Evolutionary conservation across 441 rosid species (phyloP).

Genomic region (Gossypium lobatum): DNA sequence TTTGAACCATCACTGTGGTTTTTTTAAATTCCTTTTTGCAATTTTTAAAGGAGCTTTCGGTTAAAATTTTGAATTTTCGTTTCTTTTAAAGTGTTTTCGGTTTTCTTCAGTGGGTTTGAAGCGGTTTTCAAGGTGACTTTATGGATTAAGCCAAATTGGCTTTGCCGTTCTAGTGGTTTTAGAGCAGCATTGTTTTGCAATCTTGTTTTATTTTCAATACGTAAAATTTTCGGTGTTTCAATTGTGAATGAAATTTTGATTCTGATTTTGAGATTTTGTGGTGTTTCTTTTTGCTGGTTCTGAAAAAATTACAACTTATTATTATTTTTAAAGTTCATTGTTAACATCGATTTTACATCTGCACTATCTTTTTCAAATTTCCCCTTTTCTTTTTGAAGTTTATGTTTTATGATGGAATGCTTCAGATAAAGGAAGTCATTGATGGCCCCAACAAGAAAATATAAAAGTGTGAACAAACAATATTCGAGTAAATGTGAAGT

Average conservation of each 20-base stretch:
- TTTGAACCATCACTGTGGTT: neutral
- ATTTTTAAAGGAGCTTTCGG: no score
- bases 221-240: neutral
- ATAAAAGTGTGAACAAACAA: constrained; percentile 65
- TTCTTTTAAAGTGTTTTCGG: no score
- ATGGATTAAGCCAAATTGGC: no score
- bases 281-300: neutral
- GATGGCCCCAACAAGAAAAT: constrained; percentile 76
- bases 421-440: constrained; percentile 25
- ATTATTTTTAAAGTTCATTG: no score
- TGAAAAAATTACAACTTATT: neutral
- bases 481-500: constrained; percentile 44
- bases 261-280: neutral
- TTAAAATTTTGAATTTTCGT: no score
- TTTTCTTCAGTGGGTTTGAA: no score
- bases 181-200: neutral
- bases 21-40: no score
- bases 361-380: neutral
- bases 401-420: neutral
- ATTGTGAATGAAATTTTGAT: neutral
- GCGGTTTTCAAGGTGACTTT: no score
- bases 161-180: no score
- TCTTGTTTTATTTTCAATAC: neutral
- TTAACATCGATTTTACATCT: no score
- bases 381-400: neutral